Evolutionary conservation across 2,329 filamentous ascomycete species (phyloP).

Genomic region (Cryphonectria nitschkei): DNA sequence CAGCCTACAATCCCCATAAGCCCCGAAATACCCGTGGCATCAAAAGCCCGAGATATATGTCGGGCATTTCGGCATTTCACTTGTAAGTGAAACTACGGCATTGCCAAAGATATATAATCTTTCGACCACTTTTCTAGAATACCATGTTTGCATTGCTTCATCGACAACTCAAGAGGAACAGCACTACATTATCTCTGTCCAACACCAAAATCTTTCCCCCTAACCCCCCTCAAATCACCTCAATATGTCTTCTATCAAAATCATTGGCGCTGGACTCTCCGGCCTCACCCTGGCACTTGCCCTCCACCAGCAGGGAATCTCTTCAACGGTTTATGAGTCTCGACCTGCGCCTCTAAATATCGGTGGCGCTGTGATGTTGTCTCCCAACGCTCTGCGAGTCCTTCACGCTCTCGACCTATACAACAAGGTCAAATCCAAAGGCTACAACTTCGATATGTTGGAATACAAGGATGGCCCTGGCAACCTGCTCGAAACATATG

Average conservation of each 20-base stretch:
- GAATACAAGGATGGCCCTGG: constrained; percentile 46
- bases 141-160: not conserved
- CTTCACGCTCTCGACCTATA: constrained; percentile 56
- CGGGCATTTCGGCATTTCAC: not conserved
- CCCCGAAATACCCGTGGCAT: not conserved
- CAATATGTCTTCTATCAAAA: constrained; percentile 4
- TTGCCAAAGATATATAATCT: not conserved
- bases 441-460: constrained; percentile 56
- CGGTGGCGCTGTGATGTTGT: constrained; percentile 61
- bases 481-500: constrained; percentile 44
- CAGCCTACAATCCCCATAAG: not conserved
- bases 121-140: not conserved
- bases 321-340: constrained; percentile 55
- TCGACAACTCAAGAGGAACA: not conserved
- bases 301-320: constrained; percentile 55
- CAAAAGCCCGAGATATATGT: not conserved
- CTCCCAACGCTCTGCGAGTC: constrained; percentile 60
- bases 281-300: constrained; percentile 60
- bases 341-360: constrained; percentile 48
- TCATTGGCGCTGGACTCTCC: constrained; percentile 21
- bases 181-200: not conserved
- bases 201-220: not conserved
- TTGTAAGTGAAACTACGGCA: not conserved
- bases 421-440: constrained; percentile 45
- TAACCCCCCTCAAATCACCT: not conserved